Evolutionary conservation across 306 rosid species (phyloP).

Genomic region (Acacia crassicarpa): DNA sequence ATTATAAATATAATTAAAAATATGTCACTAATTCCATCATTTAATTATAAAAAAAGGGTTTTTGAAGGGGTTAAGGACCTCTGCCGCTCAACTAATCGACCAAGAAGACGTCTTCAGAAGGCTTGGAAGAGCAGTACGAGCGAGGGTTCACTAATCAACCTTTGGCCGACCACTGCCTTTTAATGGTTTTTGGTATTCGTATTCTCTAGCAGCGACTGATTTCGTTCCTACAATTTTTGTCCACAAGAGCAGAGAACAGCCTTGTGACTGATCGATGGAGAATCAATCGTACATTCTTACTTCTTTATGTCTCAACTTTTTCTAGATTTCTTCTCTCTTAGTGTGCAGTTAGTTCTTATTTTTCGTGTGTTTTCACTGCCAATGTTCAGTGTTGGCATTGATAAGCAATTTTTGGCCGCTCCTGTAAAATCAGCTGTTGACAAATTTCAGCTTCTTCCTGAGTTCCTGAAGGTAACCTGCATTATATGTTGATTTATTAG

Average conservation of each 20-base stretch:
- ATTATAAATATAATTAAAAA: too few species aligned
- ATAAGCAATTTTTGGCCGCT: conserved; percentile 65
- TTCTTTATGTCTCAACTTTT: not conserved
- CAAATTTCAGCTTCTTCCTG: conserved; percentile 84
- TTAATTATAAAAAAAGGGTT: not conserved
- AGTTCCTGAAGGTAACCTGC: conserved; percentile 74
- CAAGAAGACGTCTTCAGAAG: not conserved
- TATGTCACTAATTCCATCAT: too few species aligned
- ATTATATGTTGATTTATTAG: not conserved
- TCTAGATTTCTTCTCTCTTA: not conserved
- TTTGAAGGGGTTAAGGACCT: not conserved
- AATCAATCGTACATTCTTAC: not conserved
- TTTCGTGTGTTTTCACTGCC: not conserved
- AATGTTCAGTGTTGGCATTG: conserved; percentile 36
- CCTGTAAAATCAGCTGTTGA: conserved; percentile 81
- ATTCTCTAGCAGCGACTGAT: not conserved
- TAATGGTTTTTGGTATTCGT: not conserved
- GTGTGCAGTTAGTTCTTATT: not conserved
- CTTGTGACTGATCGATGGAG: not conserved
- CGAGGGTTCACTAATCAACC: not conserved
- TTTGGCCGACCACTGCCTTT: not conserved
- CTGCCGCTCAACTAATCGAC: too few species aligned
- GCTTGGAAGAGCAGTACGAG: not conserved
- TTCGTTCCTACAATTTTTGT: not conserved
- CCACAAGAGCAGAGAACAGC: not conserved